Percentiles rank a stretch among this genome's conserved stretches.
phyloP scores from a whole-genome alignment of 345 rosid species.

The Ricinus communis region DNA sequence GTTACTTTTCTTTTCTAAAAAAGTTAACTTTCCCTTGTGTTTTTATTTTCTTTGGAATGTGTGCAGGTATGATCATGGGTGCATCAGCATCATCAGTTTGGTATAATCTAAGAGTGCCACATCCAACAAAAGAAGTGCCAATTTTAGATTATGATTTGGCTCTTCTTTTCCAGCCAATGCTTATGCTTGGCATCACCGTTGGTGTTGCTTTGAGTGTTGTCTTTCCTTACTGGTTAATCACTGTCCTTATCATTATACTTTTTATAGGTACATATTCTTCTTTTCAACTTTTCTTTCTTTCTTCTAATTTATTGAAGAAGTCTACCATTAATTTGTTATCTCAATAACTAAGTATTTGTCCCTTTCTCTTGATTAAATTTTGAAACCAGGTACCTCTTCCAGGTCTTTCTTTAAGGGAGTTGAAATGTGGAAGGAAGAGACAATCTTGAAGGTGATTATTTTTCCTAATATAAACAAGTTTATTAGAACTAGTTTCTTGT shows the following conservation, averaged over 20 bases:
- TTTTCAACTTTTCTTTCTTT: not conserved
- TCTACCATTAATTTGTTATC: too few species aligned
- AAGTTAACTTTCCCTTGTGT: too few species aligned
- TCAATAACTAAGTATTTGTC: too few species aligned
- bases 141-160: constrained; percentile 88
- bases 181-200: constrained; percentile 83
- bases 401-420: constrained; percentile 76
- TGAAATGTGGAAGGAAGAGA: constrained; percentile 93
- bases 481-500: not conserved
- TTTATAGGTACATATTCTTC: constrained; percentile 48
- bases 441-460: constrained; percentile 55
- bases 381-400: constrained; percentile 61
- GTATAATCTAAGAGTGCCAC: constrained; percentile 82
- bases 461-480: too few species aligned
- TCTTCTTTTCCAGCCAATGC: constrained; percentile 92
- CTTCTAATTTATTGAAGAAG: not conserved
- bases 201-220: constrained; percentile 92
- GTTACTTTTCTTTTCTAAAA: not conserved
- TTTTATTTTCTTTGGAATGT: constrained; percentile 9
- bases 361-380: not conserved
- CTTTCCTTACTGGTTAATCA: constrained; percentile 94
- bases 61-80: constrained; percentile 96
- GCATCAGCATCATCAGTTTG: constrained; percentile 93
- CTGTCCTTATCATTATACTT: constrained; percentile 84
- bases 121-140: constrained; percentile 85